A percentile compares a stretch with the other conserved stretches of the same genome.
Conservation (phyloP, 371 early-diverging fungal genomes). For the Apophysomyces elegans region DNA sequence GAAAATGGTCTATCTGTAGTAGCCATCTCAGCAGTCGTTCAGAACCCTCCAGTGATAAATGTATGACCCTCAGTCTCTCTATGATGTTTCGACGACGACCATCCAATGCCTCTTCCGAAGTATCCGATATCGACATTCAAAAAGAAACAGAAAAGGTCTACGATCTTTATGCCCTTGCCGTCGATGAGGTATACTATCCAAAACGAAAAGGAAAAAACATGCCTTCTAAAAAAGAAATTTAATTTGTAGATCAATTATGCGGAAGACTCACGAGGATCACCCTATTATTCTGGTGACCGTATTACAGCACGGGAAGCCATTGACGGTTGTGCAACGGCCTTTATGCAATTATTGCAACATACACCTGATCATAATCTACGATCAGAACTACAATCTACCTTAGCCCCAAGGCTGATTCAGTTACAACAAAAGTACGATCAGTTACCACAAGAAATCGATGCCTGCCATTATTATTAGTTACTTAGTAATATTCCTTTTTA, state of each 20-base stretch:
- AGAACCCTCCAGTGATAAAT: slow-evolving; percentile 6
- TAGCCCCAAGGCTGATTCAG: slow-evolving; percentile 30
- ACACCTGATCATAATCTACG: slow-evolving; percentile 20
- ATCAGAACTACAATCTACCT: slow-evolving; percentile 30
- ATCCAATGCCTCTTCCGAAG: slow-evolving; percentile 1
- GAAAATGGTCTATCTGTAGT: slow-evolving; percentile 11
- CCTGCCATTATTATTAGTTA: not conserved
- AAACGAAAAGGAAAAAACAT: slow-evolving; percentile 8
- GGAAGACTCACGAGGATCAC: slow-evolving; percentile 44
- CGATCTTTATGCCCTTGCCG: slow-evolving; percentile 18
- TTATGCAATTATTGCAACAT: slow-evolving; percentile 30
- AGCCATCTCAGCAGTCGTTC: slow-evolving; percentile 4
- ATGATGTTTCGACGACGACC: slow-evolving; percentile 9
- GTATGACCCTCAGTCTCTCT: not conserved
- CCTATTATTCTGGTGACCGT: slow-evolving; percentile 45
- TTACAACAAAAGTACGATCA: slow-evolving; percentile 31
- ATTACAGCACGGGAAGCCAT: slow-evolving; percentile 45
- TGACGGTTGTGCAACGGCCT: slow-evolving; percentile 32
- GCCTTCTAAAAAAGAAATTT: not conserved
- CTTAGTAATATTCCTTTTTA: not conserved
- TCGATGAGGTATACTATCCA: slow-evolving; percentile 17
- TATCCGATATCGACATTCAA: slow-evolving; percentile 9
- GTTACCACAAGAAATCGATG: slow-evolving; percentile 23
- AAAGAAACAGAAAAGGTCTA: slow-evolving; percentile 14
- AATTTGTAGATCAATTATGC: slow-evolving; percentile 36